Conservation (phyloP, 78 protist species). For the Anaeramoeba flamelloides region DNA sequence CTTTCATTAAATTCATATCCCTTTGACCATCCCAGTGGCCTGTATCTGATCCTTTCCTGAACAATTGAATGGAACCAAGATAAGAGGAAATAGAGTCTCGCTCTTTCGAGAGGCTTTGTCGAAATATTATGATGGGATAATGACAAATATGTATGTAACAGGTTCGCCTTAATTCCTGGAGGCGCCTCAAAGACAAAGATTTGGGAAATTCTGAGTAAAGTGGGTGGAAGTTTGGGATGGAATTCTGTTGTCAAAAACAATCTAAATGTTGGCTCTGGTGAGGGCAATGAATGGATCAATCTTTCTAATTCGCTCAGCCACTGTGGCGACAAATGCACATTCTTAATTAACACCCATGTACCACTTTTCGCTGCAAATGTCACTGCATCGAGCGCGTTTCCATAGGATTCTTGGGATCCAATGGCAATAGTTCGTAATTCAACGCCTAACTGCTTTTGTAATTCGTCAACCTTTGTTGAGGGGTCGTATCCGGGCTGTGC, state of each 20-base stretch:
- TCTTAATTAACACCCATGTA: conserved; percentile 84
- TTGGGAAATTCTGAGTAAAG: conserved; percentile 54
- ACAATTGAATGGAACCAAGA: conserved; percentile 85
- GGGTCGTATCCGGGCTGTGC: conserved; percentile 83
- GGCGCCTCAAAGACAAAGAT: conserved; percentile 78
- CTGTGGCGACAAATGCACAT: conserved; percentile 83
- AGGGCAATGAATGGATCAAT: conserved; percentile 51
- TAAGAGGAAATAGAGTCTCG: conserved; percentile 70
- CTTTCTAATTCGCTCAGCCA: conserved; percentile 77
- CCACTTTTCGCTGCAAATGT: conserved; percentile 35
- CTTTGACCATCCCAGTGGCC: conserved; percentile 86
- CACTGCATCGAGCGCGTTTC: conserved; percentile 62
- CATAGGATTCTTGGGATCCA: conserved; percentile 84
- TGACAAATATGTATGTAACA: conserved; percentile 31
- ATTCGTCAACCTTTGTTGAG: conserved; percentile 27
- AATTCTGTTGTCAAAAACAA: conserved; percentile 78
- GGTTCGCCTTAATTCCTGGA: conserved; percentile 66
- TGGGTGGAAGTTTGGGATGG: conserved; percentile 59
- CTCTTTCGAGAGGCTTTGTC: conserved; percentile 43
- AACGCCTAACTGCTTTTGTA: conserved; percentile 15
- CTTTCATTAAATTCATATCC: conserved; percentile 70
- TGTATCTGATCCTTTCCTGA: conserved; percentile 70
- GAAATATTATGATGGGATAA: conserved; percentile 6
- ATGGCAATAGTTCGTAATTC: conserved; percentile 56
- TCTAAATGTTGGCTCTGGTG: conserved; percentile 34